Conservation (phyloP, 176 grass and related monocot genomes). For the Puccinellia tenuiflora region DNA sequence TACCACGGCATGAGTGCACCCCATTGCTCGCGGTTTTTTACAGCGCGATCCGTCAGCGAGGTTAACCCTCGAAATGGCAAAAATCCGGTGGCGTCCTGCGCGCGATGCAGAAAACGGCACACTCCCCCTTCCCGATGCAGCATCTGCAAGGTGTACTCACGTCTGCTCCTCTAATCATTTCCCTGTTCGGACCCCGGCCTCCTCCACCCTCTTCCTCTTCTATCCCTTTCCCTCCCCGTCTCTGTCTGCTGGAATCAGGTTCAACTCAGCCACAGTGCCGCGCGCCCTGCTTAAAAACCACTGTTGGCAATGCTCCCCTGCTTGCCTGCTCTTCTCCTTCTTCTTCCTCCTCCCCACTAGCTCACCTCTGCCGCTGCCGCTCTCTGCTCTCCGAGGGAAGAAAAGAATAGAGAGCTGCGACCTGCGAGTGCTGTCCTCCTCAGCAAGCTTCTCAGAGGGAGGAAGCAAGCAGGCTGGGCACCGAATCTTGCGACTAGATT, state of each 20-base stretch:
- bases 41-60: background rate
- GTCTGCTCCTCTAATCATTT: conserved; percentile 14
- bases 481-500: background rate
- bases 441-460: background rate
- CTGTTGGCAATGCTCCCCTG: background rate
- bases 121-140: background rate
- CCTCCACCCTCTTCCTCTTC: background rate
- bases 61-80: conserved; percentile 19
- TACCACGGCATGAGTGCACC: too few species aligned
- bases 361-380: background rate
- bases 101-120: background rate
- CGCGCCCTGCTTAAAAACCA: conserved; percentile 29
- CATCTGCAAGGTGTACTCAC: background rate
- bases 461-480: background rate
- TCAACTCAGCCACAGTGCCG: conserved; percentile 11
- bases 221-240: background rate
- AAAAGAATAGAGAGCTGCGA: background rate
- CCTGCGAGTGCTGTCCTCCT: background rate
- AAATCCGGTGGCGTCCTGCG: background rate
- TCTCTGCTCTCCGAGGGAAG: background rate
- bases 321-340: background rate
- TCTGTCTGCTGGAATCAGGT: conserved; percentile 30
- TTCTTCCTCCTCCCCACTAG: background rate
- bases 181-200: background rate
- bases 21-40: background rate